phyloP scores from a whole-genome alignment of 768 basidiomycete genomes.

The Ramaria sp. region DNA sequence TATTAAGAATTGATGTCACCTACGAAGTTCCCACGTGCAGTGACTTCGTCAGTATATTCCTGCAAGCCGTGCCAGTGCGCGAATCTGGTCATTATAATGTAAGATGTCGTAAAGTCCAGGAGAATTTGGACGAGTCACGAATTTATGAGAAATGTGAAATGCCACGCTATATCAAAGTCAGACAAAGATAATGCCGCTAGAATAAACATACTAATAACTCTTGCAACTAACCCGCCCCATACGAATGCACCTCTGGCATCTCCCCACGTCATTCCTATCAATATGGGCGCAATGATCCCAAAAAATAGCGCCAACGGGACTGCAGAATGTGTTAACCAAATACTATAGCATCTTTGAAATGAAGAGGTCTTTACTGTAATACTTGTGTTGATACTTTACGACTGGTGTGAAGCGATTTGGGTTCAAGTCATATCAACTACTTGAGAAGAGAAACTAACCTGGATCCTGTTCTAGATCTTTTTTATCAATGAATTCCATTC shows the following conservation, averaged over 20 bases:
- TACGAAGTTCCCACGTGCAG: conserved; percentile 64
- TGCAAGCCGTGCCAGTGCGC: conserved; percentile 79
- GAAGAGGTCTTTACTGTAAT: conserved; percentile 37
- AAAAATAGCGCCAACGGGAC: conserved; percentile 50
- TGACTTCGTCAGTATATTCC: conserved; percentile 72
- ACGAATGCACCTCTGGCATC: conserved; percentile 59
- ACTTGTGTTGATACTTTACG: conserved; percentile 57
- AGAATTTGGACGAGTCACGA: conserved; percentile 30
- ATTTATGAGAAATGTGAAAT: conserved; percentile 61
- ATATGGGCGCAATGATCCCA: conserved; percentile 46
- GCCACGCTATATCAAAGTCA: conserved; percentile 39
- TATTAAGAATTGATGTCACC: conserved; percentile 14
- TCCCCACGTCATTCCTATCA: conserved; percentile 46
- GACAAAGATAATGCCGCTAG: background rate
- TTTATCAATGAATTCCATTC: conserved; percentile 51
- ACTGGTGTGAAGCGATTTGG: conserved; percentile 26
- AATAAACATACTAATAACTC: conserved; percentile 43
- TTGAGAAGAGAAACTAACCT: conserved; percentile 29
- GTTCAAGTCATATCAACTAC: background rate
- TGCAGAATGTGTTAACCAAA: conserved; percentile 16
- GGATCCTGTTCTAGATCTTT: conserved; percentile 60
- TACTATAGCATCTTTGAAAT: background rate
- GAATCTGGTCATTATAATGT: conserved; percentile 27
- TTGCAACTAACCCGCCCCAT: conserved; percentile 57
- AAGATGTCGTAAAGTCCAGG: background rate